These are phyloP conservation scores for Oryza brachyantha DNA, from an alignment of 176 grass and related monocot species.

Conservation along the genomic window DNA sequence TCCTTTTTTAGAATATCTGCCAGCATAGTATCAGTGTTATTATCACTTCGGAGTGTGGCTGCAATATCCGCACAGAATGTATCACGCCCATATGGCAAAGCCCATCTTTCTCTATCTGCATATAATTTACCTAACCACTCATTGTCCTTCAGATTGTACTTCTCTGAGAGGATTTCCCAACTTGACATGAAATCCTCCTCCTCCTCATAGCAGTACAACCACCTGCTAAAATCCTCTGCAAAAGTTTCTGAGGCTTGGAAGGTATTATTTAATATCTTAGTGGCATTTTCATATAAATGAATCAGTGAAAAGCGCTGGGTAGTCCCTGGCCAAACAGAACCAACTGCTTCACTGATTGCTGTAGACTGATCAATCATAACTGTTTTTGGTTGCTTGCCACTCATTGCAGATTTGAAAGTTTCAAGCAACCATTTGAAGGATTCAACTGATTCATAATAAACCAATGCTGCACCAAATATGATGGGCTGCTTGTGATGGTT, in stretches of 20 bases:
- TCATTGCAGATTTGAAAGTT: conserved; percentile 73
- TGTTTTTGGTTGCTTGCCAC: conserved; percentile 78
- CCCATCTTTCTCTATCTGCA: conserved; percentile 71
- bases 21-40: conserved; percentile 46
- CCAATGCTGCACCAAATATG: conserved; percentile 66
- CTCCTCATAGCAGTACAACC: conserved; percentile 60
- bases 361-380: conserved; percentile 59
- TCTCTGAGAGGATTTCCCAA: conserved; percentile 63
- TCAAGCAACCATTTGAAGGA: conserved; percentile 82
- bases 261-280: conserved; percentile 41
- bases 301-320: conserved; percentile 54
- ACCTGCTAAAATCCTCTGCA: conserved; percentile 61
- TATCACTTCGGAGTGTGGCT: conserved; percentile 56
- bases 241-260: conserved; percentile 58
- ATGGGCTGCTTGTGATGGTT: conserved; percentile 82
- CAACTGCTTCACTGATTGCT: conserved; percentile 48
- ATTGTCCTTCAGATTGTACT: conserved; percentile 77
- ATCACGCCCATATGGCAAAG: conserved; percentile 59
- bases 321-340: conserved; percentile 60
- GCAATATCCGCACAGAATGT: conserved; percentile 69
- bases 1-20: conserved; percentile 57
- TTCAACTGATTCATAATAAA: conserved; percentile 66
- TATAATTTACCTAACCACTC: conserved; percentile 78
- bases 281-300: conserved; percentile 68
- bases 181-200: conserved; percentile 55